Percentiles rank a stretch among this genome's conserved stretches.
Evolutionary conservation across 2,329 filamentous ascomycete genomes (phyloP).

Genomic region (Volutella citrinella): DNA sequence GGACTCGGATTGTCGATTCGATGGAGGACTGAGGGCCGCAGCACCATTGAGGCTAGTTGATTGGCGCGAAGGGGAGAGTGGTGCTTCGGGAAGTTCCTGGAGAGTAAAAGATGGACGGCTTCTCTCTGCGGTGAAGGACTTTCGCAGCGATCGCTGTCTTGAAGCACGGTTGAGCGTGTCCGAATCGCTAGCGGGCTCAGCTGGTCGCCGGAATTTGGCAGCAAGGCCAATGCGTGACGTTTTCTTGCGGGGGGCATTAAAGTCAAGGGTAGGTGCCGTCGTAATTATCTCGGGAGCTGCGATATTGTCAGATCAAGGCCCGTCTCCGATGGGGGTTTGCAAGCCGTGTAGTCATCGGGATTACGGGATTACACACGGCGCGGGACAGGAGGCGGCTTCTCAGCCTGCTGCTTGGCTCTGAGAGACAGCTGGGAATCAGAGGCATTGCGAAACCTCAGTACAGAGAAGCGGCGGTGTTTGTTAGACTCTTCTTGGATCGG

Average conservation of each 20-base stretch:
- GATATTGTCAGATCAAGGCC: conserved; percentile 16
- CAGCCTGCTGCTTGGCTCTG: conserved; percentile 66
- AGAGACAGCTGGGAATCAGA: conserved; percentile 86
- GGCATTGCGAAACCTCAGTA: conserved; percentile 85
- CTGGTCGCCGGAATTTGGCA: conserved; percentile 50
- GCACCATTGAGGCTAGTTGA: too few relatives aligned
- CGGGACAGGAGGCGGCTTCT: conserved; percentile 55
- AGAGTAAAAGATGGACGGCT: conserved; percentile 29
- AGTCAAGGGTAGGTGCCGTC: conserved; percentile 76
- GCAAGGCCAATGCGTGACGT: conserved; percentile 53
- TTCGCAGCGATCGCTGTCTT: conserved; percentile 23
- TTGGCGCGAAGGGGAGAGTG: too few relatives aligned
- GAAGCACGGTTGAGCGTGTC: conserved; percentile 10
- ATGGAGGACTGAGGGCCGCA: too few relatives aligned
- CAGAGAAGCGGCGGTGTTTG: conserved; percentile 61
- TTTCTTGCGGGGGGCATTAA: conserved; percentile 52
- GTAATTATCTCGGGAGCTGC: conserved; percentile 78
- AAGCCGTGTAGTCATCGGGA: too few relatives aligned
- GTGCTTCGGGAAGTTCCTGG: too few relatives aligned
- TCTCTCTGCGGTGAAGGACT: conserved; percentile 45
- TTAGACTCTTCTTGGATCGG: conserved; percentile 52
- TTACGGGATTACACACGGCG: conserved; percentile 49
- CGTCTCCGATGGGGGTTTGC: conserved; percentile 1
- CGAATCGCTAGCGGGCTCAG: conserved; percentile 41
- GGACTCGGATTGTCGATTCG: conserved; percentile 62